These are phyloP conservation scores for Picea abies DNA, from an alignment of 83 land plant species.

Conservation along the genomic window DNA sequence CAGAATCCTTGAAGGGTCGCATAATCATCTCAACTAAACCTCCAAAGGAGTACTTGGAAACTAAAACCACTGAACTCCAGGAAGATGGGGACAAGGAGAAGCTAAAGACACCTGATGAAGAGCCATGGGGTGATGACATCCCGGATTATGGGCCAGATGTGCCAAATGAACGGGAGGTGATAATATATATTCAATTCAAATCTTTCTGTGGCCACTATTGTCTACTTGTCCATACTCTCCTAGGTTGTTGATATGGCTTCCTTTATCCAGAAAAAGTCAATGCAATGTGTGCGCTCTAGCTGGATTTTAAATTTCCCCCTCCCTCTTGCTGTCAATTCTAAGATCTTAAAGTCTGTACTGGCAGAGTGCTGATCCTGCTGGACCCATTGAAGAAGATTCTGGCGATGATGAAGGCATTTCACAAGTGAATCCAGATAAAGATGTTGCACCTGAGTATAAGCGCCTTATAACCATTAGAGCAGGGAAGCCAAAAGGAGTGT, in stretches of 20 bases:
- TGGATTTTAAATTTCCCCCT: background rate
- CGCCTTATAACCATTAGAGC: slow-evolving; percentile 74
- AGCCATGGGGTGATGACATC: slow-evolving; percentile 31
- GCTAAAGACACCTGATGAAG: slow-evolving; percentile 15
- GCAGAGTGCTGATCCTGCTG: background rate
- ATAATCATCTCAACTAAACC: slow-evolving; percentile 89
- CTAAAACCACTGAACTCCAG: slow-evolving; percentile 18
- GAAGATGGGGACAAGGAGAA: slow-evolving; percentile 20
- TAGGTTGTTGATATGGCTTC: background rate
- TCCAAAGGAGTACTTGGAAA: slow-evolving; percentile 59
- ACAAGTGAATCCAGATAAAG: slow-evolving; percentile 13
- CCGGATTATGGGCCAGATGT: slow-evolving; percentile 8
- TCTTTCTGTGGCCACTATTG: background rate
- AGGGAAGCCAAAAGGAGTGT: slow-evolving; percentile 67
- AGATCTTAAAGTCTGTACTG: background rate
- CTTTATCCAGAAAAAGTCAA: background rate
- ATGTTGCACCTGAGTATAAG: slow-evolving; percentile 58
- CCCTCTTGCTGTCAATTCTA: background rate
- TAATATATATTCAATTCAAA: background rate
- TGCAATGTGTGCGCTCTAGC: background rate
- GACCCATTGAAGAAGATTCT: slow-evolving; percentile 29
- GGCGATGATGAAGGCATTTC: slow-evolving; percentile 27
- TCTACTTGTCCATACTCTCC: background rate
- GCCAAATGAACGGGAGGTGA: slow-evolving; percentile 7
- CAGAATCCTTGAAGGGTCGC: slow-evolving; percentile 61